phyloP scores from a whole-genome alignment of 306 rosid species.

The Sicyos edulis region DNA sequence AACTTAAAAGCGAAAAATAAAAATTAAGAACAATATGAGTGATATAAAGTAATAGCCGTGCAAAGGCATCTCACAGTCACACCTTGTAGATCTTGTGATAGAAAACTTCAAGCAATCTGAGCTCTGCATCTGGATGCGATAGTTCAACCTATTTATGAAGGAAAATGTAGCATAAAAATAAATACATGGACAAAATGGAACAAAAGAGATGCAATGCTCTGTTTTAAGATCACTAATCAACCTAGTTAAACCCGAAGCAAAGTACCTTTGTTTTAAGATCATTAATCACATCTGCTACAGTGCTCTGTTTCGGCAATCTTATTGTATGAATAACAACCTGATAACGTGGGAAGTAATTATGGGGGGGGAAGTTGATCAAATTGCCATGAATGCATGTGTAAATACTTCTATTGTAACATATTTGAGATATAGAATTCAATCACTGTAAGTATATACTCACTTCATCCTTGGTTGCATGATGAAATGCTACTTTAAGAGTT shows the following conservation, averaged over 20 bases:
- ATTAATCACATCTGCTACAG: conserved; percentile 78
- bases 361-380: background rate
- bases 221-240: conserved; percentile 73
- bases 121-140: conserved; percentile 74
- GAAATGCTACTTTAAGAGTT: conserved; percentile 83
- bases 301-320: conserved; percentile 84
- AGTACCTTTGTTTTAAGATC: conserved; percentile 71
- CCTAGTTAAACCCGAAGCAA: too few relatives aligned
- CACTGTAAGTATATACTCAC: conserved; percentile 38
- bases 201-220: conserved; percentile 33
- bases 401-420: background rate
- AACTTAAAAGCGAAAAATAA: background rate
- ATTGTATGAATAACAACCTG: conserved; percentile 78
- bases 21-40: conserved; percentile 5
- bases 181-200: background rate
- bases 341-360: conserved; percentile 3
- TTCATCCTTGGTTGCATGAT: conserved; percentile 80
- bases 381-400: background rate
- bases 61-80: conserved; percentile 23
- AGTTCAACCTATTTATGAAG: conserved; percentile 57
- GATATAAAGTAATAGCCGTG: conserved; percentile 21
- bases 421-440: conserved; percentile 4
- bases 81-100: conserved; percentile 94
- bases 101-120: conserved; percentile 89
- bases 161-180: conserved; percentile 14